Conservation (phyloP, 2,329 filamentous ascomycete species). For the Botrytis deweyae region DNA sequence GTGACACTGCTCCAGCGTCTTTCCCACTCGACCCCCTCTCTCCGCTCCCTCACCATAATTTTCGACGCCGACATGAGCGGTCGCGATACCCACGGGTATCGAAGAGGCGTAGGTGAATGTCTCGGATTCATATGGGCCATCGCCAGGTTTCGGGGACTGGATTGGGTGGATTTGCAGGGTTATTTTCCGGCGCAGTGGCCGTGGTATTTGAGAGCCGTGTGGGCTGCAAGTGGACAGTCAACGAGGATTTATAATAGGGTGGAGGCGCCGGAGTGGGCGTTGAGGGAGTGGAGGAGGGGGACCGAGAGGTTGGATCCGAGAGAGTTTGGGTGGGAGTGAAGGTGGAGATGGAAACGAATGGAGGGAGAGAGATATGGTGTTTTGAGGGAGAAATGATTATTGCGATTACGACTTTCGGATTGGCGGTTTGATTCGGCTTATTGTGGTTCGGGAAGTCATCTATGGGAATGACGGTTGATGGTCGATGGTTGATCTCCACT, state of each 20-base stretch:
- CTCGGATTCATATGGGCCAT: constrained; percentile 3
- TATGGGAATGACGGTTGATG: background rate
- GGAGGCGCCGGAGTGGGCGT: background rate
- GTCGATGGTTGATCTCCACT: background rate
- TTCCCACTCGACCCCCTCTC: background rate
- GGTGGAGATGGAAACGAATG: background rate
- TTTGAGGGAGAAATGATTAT: too few species aligned
- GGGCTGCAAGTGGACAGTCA: background rate
- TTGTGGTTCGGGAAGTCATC: background rate
- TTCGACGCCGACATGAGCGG: background rate
- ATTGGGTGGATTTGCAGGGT: background rate
- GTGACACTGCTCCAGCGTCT: background rate
- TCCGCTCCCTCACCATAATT: background rate
- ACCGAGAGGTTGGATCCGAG: constrained; percentile 6
- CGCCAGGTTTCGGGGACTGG: background rate
- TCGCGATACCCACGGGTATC: background rate
- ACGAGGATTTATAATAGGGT: background rate
- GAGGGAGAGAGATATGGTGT: background rate
- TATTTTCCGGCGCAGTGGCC: constrained; percentile 9
- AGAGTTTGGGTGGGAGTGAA: background rate
- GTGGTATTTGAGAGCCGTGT: background rate
- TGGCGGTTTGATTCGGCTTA: background rate
- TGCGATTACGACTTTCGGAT: background rate
- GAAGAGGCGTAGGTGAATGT: background rate
- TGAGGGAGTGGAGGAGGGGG: background rate